Evolutionary conservation across 768 basidiomycete species (phyloP).

Genomic region (Scleroderma citrinum): DNA sequence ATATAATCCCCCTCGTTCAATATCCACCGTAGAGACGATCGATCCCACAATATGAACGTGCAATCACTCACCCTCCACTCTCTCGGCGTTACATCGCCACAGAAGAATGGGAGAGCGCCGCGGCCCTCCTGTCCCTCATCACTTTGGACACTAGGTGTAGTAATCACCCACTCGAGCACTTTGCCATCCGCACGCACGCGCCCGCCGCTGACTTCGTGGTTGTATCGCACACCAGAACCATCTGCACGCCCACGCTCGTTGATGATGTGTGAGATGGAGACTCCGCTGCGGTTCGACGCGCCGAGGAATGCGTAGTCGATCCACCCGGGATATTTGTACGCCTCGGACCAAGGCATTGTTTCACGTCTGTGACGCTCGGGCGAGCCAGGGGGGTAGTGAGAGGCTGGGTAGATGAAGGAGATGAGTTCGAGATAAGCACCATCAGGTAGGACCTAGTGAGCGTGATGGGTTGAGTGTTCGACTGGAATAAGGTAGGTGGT

Average conservation of each 20-base stretch:
- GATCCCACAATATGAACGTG: neutral
- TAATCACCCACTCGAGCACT: slow-evolving; percentile 54
- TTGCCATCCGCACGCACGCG: slow-evolving; percentile 51
- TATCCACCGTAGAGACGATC: neutral
- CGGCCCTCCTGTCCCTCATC: slow-evolving; percentile 12
- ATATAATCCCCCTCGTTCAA: neutral
- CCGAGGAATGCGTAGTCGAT: slow-evolving; percentile 64
- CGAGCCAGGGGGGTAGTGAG: slow-evolving; percentile 47
- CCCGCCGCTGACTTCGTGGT: slow-evolving; percentile 44
- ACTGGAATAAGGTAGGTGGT: slow-evolving; percentile 1
- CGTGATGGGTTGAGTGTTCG: neutral
- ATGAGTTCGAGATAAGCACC: slow-evolving; percentile 66
- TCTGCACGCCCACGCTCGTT: slow-evolving; percentile 44
- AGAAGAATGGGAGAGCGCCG: slow-evolving; percentile 58
- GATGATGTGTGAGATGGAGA: slow-evolving; percentile 44
- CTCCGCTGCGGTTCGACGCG: slow-evolving; percentile 28
- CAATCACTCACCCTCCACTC: slow-evolving; percentile 43
- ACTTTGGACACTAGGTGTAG: slow-evolving; percentile 26
- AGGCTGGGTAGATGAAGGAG: slow-evolving; percentile 51
- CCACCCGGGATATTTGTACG: slow-evolving; percentile 51
- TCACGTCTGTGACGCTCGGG: slow-evolving; percentile 41
- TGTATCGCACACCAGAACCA: slow-evolving; percentile 37
- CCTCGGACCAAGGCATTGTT: slow-evolving; percentile 42
- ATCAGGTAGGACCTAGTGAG: slow-evolving; percentile 44
- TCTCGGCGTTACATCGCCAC: slow-evolving; percentile 65